Percentiles rank a stretch among this genome's conserved stretches.
phyloP scores from a whole-genome alignment of 176 grass and related monocot genomes.

The Raddia guianensis region DNA sequence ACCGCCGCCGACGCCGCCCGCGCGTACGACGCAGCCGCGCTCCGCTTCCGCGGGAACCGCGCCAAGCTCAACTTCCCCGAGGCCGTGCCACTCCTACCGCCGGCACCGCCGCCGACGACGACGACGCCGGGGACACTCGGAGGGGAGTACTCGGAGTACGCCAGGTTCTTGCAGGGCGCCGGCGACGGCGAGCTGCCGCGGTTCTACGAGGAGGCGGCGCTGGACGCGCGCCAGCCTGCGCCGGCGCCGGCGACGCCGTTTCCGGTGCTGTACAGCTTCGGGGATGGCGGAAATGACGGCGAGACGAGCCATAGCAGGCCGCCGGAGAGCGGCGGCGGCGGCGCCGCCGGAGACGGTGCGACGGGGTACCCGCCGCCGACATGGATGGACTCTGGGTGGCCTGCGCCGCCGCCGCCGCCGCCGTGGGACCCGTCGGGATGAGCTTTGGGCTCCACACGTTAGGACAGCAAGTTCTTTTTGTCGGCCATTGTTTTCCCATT shows the following conservation, averaged over 20 bases:
- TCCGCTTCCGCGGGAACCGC: conserved; percentile 61
- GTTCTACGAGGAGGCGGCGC: conserved; percentile 30
- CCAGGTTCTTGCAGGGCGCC: conserved; percentile 38
- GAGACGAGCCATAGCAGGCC: background rate
- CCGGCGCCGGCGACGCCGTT: conserved; percentile 11
- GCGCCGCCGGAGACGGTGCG: background rate
- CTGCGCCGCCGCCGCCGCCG: conserved; percentile 9
- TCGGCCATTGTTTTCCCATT: background rate
- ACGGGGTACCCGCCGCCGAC: background rate
- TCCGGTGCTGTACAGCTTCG: conserved; percentile 28
- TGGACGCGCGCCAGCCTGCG: background rate
- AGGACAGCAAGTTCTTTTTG: background rate
- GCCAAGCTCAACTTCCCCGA: conserved; percentile 89
- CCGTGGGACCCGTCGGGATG: conserved; percentile 20
- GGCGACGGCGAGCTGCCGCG: background rate
- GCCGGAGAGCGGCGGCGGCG: conserved; percentile 8
- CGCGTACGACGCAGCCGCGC: conserved; percentile 66
- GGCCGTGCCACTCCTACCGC: conserved; percentile 16
- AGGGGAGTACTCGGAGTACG: conserved; percentile 46
- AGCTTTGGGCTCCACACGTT: background rate
- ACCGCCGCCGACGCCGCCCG: conserved; percentile 73
- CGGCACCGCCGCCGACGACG: background rate
- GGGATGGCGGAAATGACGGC: background rate
- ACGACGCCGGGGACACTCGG: background rate
- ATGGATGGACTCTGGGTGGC: conserved; percentile 26